These are phyloP conservation scores for Chalciporus pseudorubinellus DNA, from an alignment of 768 basidiomycete genomes.

Conservation along the genomic window DNA sequence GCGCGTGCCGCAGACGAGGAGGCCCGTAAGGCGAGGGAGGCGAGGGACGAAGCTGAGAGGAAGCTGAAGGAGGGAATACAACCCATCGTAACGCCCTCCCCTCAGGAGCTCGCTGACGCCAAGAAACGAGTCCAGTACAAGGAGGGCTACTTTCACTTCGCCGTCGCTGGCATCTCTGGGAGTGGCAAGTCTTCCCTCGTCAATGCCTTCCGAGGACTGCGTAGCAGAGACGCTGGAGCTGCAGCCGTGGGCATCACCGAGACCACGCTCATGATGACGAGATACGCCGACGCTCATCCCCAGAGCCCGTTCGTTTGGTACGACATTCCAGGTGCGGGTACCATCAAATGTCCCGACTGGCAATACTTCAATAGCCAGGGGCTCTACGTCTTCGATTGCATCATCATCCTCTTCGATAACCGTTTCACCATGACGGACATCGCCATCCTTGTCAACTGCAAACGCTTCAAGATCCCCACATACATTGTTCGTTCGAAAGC, in stretches of 20 bases:
- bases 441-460: constrained; percentile 18
- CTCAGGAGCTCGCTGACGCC: constrained; percentile 7
- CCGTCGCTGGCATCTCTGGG: constrained; percentile 33
- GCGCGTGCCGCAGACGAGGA: constrained; percentile 17
- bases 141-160: constrained; percentile 34
- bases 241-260: constrained; percentile 20
- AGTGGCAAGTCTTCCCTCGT: constrained; percentile 40
- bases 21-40: constrained; percentile 12
- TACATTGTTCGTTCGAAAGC: constrained; percentile 25
- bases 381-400: constrained; percentile 25
- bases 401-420: constrained; percentile 22
- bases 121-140: constrained; percentile 23
- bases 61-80: constrained; percentile 23
- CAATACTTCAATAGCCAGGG: constrained; percentile 25
- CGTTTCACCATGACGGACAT: constrained; percentile 23
- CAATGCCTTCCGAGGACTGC: constrained; percentile 35
- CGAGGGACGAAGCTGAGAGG: constrained; percentile 17
- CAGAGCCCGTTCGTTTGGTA: constrained; percentile 22
- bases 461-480: constrained; percentile 17
- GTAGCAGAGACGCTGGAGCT: constrained; percentile 12
- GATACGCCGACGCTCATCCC: constrained; percentile 16
- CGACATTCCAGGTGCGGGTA: constrained; percentile 23
- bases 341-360: constrained; percentile 18
- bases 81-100: constrained; percentile 16
- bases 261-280: constrained; percentile 14